Base-by-base conservation (phyloP, 805 yeast genomes). In the Henningerozyma blattae region DNA sequence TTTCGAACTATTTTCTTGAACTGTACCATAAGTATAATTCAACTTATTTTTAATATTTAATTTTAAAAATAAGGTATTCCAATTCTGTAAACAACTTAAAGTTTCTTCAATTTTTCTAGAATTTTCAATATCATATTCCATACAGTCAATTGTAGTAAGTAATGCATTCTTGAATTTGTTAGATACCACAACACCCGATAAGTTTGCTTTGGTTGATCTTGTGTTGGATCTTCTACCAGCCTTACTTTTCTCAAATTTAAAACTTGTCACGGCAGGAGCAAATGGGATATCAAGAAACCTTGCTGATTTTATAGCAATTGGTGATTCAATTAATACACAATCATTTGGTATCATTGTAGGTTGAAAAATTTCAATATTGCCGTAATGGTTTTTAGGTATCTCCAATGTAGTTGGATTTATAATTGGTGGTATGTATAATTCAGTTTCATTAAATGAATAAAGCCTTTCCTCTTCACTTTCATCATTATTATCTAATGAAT, bases 211-310 rank as follows among this genome's bases (percentile, higher is more conserved):
- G 0, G 80, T 75, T 24, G 48, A 47, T 19, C 64, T 54, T n/a
- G n/a, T n/a, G n/a, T n/a, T n/a, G n/a, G n/a, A n/a, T n/a, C n/a
- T n/a, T n/a, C n/a, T n/a, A n/a, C n/a, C n/a, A 28, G 64, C 52
- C 20, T 33, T 39, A 1, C 56, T 52, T 28, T 58, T 55, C 19
- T 65, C 68, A 56, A 82, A 91, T 36, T 84, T 91, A 58, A 91
- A 89, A 0, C 87, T 84, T 2, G 78, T 77, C 2, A 86, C 87
- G 0, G 96, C 97, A 31, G 74, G 77, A 0, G 94, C 96, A 59
- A 67, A 85, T 43, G 84, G 94, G 5, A 89, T 66, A 0, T 70
- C 73, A 9, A 87, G 46, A 1, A 75, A 49, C 37, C 68, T 69
- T 0, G 94, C 94, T 0, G 97, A 95, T 31, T 64, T 65, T 26